These are phyloP conservation scores for Talaromyces albobiverticillius DNA, from an alignment of 2,329 filamentous ascomycete genomes.

Conservation along the genomic window DNA sequence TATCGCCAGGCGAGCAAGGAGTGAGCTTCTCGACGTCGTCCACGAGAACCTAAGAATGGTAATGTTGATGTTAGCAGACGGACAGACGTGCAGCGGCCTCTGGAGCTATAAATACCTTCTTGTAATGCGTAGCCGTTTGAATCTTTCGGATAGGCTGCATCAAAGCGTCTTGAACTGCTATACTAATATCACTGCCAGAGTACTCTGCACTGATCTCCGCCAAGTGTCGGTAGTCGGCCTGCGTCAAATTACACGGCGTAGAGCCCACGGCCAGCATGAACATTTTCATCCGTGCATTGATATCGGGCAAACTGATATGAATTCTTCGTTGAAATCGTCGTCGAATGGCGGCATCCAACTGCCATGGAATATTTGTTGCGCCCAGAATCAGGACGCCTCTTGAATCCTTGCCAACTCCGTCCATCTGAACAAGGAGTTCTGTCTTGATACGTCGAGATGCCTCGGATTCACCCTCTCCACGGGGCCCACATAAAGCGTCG, in stretches of 20 bases:
- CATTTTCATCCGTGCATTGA: constrained; percentile 85
- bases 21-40: constrained; percentile 64
- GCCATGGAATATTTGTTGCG: constrained; percentile 98
- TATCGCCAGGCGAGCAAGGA: constrained; percentile 89
- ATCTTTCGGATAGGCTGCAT: constrained; percentile 98
- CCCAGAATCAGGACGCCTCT: constrained; percentile 91
- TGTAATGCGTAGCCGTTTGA: constrained; percentile 96
- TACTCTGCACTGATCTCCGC: constrained; percentile 86
- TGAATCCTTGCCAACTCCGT: constrained; percentile 94
- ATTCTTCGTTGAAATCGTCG: constrained; percentile 94
- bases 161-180: constrained; percentile 90
- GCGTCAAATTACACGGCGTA: constrained; percentile 79
- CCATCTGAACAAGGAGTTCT: constrained; percentile 97
- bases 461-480: constrained; percentile 94
- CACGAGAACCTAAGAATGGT: constrained; percentile 60
- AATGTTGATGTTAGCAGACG: neutral
- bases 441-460: constrained; percentile 97
- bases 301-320: constrained; percentile 88
- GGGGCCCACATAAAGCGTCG: constrained; percentile 89
- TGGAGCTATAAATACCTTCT: constrained; percentile 60
- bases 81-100: too few species aligned
- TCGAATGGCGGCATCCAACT: constrained; percentile 92
- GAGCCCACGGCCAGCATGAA: constrained; percentile 93
- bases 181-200: constrained; percentile 92
- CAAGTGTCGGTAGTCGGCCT: constrained; percentile 74